Evolutionary conservation across 139 green algal species (phyloP).

Genomic region (Dunaliella primolecta): DNA sequence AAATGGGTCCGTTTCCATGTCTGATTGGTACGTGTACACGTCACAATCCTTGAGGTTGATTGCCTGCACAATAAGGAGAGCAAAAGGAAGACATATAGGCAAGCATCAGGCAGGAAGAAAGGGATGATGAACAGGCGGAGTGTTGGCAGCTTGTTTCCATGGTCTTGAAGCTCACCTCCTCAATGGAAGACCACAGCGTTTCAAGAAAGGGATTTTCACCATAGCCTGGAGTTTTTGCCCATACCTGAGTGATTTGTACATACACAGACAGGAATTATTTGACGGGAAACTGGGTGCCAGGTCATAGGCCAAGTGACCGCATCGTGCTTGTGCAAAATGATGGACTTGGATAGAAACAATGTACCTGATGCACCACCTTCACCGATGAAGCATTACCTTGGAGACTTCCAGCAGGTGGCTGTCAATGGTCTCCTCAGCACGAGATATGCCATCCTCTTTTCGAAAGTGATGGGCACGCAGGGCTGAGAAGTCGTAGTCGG

Average conservation of each 20-base stretch:
- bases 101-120: no score
- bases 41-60: slow-evolving; percentile 89
- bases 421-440: slow-evolving; percentile 82
- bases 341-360: no score
- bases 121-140: no score
- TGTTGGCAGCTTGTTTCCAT: no score
- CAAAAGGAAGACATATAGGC: no score
- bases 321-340: no score
- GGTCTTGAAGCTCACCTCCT: slow-evolving; percentile 89
- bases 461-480: slow-evolving; percentile 91
- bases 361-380: no score
- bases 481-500: slow-evolving; percentile 93
- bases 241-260: slow-evolving; percentile 79
- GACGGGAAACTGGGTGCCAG: no score
- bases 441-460: slow-evolving; percentile 71
- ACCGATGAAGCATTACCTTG: no score
- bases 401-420: slow-evolving; percentile 84
- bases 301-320: no score
- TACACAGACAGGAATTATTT: no score
- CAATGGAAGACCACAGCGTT: slow-evolving; percentile 83
- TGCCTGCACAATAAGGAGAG: slow-evolving; percentile 52
- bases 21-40: slow-evolving; percentile 90
- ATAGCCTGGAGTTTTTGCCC: slow-evolving; percentile 76
- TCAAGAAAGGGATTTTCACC: slow-evolving; percentile 81
- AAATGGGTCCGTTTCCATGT: slow-evolving; percentile 83